Evolutionary conservation across 495 filamentous ascomycete species (phyloP).

Genomic region (Pyrenopolyporus hunteri): DNA sequence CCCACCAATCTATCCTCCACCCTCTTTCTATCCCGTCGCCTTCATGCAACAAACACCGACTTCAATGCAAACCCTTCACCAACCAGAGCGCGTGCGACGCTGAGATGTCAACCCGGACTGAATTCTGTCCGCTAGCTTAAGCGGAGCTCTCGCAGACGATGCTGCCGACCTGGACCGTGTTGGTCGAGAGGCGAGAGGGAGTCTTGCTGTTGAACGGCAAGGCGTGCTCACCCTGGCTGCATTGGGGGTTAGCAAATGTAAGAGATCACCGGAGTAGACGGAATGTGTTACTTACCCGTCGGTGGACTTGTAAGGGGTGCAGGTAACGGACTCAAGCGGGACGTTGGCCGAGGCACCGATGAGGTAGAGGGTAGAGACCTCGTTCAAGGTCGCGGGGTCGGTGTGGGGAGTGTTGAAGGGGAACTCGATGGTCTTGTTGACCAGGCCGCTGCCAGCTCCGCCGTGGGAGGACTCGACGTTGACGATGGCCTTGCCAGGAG

Average conservation of each 20-base stretch:
- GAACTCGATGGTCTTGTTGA: constrained; percentile 18
- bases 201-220: constrained; percentile 7
- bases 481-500: constrained; percentile 4
- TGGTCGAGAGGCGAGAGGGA: constrained; percentile 27
- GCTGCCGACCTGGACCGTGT: constrained; percentile 32
- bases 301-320: constrained; percentile 8
- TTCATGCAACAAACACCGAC: neutral
- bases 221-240: constrained; percentile 4
- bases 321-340: constrained; percentile 6
- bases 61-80: neutral
- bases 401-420: neutral
- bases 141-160: constrained; percentile 16
- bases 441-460: constrained; percentile 19
- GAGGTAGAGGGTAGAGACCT: constrained; percentile 33
- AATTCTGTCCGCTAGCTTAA: neutral
- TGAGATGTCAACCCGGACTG: neutral
- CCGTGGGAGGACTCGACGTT: constrained; percentile 28
- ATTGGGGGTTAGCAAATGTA: neutral
- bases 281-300: constrained; percentile 11
- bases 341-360: neutral
- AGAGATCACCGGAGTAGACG: neutral
- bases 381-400: neutral
- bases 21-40: neutral
- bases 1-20: neutral
- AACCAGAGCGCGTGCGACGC: neutral